Conservation (phyloP, 2,329 filamentous ascomycete species). For the Neonectria sp. region DNA sequence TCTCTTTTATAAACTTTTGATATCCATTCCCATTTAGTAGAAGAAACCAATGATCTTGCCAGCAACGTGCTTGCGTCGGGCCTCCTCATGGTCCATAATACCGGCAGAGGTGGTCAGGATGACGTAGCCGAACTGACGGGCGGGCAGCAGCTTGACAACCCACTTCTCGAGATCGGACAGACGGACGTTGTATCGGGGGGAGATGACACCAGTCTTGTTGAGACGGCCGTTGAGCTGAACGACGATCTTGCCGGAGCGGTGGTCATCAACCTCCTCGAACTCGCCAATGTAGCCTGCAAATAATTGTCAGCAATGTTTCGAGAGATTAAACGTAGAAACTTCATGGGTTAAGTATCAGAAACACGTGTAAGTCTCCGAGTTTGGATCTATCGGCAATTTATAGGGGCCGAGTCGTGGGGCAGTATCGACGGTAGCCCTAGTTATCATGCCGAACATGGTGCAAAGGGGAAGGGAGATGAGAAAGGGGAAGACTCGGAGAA, state of each 20-base stretch:
- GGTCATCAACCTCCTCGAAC: conserved; percentile 99
- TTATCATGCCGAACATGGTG: conserved; percentile 94
- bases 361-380: conserved; percentile 95
- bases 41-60: conserved; percentile 99
- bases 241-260: conserved; percentile 99
- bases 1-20: conserved; percentile 45
- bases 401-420: conserved; percentile 96
- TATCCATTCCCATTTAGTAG: conserved; percentile 76
- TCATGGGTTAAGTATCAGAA: conserved; percentile 78
- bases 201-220: conserved; percentile 99
- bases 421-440: conserved; percentile 91
- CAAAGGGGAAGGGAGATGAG: conserved; percentile 21
- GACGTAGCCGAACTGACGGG: conserved; percentile 99
- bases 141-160: conserved; percentile 98
- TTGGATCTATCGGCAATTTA: conserved; percentile 99
- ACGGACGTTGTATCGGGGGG: conserved; percentile 98
- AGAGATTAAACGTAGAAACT: conserved; percentile 92
- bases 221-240: conserved; percentile 99
- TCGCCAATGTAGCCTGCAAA: conserved; percentile 94
- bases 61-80: conserved; percentile 97
- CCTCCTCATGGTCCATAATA: conserved; percentile 99
- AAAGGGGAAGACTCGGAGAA: conserved; percentile 2
- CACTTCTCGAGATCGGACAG: conserved; percentile 99
- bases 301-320: conserved; percentile 83
- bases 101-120: conserved; percentile 99